A percentile compares a stretch with the other conserved stretches of the same genome.
phyloP scores from a whole-genome alignment of 805 yeast species.

The Saturnispora galanensis region DNA sequence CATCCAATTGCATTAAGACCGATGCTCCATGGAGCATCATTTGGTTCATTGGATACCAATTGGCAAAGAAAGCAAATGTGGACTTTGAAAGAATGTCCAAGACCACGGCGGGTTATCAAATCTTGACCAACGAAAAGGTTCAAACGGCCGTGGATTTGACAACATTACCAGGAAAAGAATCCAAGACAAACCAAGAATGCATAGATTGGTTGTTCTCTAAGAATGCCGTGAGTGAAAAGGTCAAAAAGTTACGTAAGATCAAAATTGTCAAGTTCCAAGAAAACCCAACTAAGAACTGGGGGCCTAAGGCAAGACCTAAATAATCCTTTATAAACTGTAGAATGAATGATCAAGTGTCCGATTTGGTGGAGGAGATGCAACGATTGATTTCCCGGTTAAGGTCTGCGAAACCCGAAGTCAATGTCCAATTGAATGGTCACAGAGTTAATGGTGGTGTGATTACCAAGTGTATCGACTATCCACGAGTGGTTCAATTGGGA shows the following conservation, averaged over 20 bases:
- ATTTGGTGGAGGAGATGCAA: too few species aligned
- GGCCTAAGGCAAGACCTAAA: conserved; percentile 64
- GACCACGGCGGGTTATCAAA: conserved; percentile 50
- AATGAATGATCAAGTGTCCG: background rate
- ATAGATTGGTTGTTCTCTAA: conserved; percentile 46
- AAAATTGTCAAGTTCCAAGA: conserved; percentile 84
- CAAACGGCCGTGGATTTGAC: conserved; percentile 26
- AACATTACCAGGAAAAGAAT: conserved; percentile 8
- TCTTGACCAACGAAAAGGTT: conserved; percentile 36
- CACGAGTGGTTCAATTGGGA: conserved; percentile 21
- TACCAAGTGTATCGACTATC: conserved; percentile 19
- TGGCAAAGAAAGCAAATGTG: conserved; percentile 40
- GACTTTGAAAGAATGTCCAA: conserved; percentile 32
- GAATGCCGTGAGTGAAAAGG: conserved; percentile 45
- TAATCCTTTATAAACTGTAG: conserved; percentile 3
- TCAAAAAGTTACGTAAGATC: conserved; percentile 56
- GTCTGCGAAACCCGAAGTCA: too few species aligned
- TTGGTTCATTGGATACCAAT: conserved; percentile 62
- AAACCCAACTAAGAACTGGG: conserved; percentile 94
- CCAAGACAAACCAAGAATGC: conserved; percentile 17
- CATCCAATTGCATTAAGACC: conserved; percentile 78
- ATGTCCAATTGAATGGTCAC: background rate
- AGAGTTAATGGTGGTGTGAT: conserved; percentile 10
- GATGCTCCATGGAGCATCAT: conserved; percentile 77
- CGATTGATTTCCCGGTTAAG: too few species aligned